A percentile compares a stretch with the other conserved stretches of the same genome.
phyloP scores from a whole-genome alignment of 331 rosid species.

The Pyracantha coccinea region DNA sequence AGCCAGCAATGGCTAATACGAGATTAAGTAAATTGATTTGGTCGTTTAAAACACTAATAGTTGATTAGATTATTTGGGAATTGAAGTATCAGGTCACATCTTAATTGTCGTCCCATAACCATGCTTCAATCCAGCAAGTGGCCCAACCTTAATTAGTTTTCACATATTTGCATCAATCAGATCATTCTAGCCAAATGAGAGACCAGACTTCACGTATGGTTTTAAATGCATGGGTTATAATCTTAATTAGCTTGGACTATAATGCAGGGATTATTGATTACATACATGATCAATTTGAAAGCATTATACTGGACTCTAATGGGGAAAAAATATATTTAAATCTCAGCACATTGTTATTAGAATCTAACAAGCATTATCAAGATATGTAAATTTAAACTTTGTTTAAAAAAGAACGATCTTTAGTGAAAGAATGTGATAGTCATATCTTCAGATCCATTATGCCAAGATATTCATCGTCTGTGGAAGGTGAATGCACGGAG shows the following conservation, averaged over 20 bases:
- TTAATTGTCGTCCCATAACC: slow-evolving; percentile 26
- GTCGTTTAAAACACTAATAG: neutral
- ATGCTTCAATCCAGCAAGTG: slow-evolving; percentile 20
- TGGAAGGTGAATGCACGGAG: neutral
- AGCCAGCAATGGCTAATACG: neutral
- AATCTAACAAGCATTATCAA: neutral
- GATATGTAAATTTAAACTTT: neutral
- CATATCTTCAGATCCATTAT: neutral
- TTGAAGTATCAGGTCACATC: slow-evolving; percentile 32
- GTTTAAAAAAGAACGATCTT: neutral
- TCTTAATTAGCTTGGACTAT: neutral
- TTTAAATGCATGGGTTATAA: slow-evolving; percentile 20
- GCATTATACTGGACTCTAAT: neutral
- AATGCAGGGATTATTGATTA: neutral
- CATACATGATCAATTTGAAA: neutral
- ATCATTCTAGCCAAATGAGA: slow-evolving; percentile 41
- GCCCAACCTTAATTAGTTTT: slow-evolving; percentile 8
- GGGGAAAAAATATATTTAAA: neutral
- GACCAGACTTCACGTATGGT: slow-evolving; percentile 25
- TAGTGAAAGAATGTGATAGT: neutral
- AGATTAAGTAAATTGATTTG: neutral
- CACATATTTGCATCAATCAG: slow-evolving; percentile 57
- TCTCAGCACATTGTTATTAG: neutral
- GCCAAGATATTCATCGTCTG: neutral
- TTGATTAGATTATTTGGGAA: neutral